Conservation (phyloP, 768 basidiomycete species). For the Mycena metata region DNA sequence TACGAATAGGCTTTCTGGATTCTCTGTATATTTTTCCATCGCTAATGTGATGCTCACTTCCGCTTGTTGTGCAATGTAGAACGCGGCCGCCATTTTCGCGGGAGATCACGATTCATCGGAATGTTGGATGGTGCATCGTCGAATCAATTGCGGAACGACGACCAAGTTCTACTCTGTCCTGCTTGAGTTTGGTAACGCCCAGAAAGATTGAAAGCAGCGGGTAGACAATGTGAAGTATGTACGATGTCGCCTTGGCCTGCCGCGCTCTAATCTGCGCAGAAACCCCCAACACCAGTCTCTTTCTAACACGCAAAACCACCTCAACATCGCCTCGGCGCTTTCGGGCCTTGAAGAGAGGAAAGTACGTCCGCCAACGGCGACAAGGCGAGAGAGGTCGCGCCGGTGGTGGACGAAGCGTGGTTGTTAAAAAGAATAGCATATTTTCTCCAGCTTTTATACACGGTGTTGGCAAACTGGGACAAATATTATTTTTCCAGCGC, state of each 20-base stretch:
- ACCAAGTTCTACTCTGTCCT: too few species aligned
- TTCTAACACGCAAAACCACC: conserved; percentile 42
- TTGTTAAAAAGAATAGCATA: conserved; percentile 18
- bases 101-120: too few species aligned
- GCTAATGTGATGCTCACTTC: too few species aligned
- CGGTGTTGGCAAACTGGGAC: too few species aligned
- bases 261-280: neutral
- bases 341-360: conserved; percentile 41
- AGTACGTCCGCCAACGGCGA: conserved; percentile 48
- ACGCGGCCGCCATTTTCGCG: too few species aligned
- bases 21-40: conserved; percentile 25
- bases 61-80: too few species aligned
- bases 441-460: too few species aligned
- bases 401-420: conserved; percentile 43
- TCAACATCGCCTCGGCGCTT: conserved; percentile 40
- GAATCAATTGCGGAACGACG: too few species aligned
- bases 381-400: conserved; percentile 62
- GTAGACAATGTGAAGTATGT: conserved; percentile 7
- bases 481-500: too few species aligned
- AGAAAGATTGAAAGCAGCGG: too few species aligned
- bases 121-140: too few species aligned
- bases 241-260: conserved; percentile 26
- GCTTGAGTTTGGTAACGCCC: too few species aligned
- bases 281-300: conserved; percentile 21
- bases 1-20: conserved; percentile 29